These are phyloP conservation scores for Pichia gijzeniarum DNA, from an alignment of 805 yeast species.

Conservation along the genomic window DNA sequence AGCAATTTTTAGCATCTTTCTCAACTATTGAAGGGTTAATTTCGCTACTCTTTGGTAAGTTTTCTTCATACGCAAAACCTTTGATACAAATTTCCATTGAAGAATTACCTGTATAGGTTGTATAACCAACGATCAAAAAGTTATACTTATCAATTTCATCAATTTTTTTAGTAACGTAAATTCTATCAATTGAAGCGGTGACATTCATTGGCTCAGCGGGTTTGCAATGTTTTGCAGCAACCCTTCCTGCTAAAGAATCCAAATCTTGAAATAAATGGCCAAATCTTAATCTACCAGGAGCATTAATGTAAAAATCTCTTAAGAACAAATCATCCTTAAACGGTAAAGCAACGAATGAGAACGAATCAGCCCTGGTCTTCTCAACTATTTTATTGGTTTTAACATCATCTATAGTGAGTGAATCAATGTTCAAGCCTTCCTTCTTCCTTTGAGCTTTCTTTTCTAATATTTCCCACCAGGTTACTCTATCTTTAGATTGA, in stretches of 20 bases:
- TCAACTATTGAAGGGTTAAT: slow-evolving; percentile 53
- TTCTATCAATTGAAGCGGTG: slow-evolving; percentile 90
- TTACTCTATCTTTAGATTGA: slow-evolving; percentile 40
- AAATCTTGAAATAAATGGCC: slow-evolving; percentile 93
- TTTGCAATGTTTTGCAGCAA: slow-evolving; percentile 86
- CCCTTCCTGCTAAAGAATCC: slow-evolving; percentile 90
- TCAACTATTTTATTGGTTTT: slow-evolving; percentile 65
- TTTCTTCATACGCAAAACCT: slow-evolving; percentile 69
- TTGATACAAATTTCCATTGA: slow-evolving; percentile 93
- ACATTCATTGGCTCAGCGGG: slow-evolving; percentile 96
- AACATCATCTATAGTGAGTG: slow-evolving; percentile 66
- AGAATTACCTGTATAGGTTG: slow-evolving; percentile 90
- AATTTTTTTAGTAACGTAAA: slow-evolving; percentile 76
- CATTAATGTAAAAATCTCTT: slow-evolving; percentile 82
- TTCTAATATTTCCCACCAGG: slow-evolving; percentile 82
- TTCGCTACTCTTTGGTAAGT: slow-evolving; percentile 34
- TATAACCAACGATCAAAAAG: slow-evolving; percentile 82
- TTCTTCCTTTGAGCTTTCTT: slow-evolving; percentile 65
- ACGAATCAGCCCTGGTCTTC: slow-evolving; percentile 72
- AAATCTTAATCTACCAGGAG: slow-evolving; percentile 84
- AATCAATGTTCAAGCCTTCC: slow-evolving; percentile 68
- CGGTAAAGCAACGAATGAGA: slow-evolving; percentile 63
- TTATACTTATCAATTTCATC: slow-evolving; percentile 72
- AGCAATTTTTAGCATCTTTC: slow-evolving; percentile 50
- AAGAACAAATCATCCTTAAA: slow-evolving; percentile 78